Percentiles rank a stretch among this genome's conserved stretches.
Conservation (phyloP, 2,329 filamentous ascomycete genomes). For the Paracamarosporium sp. region DNA sequence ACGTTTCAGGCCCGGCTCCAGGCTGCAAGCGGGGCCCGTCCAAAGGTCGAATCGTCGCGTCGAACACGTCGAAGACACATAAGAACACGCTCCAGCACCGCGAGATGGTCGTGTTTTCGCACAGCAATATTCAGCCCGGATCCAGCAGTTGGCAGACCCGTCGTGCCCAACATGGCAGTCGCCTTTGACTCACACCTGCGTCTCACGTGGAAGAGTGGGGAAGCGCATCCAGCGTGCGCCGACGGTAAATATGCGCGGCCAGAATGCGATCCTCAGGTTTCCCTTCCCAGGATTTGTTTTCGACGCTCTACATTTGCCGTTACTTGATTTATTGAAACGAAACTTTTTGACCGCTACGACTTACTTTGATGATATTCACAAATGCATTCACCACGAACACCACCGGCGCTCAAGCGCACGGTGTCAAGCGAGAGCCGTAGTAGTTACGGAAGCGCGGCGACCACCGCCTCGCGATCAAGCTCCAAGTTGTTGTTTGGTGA, state of each 20-base stretch:
- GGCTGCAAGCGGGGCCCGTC: constrained; percentile 30
- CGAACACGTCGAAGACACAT: constrained; percentile 35
- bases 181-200: constrained; percentile 53
- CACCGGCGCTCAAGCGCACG: constrained; percentile 47
- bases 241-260: constrained; percentile 40
- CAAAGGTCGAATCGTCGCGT: constrained; percentile 47
- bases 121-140: constrained; percentile 38
- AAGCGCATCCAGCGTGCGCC: constrained; percentile 25
- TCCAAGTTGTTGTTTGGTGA: constrained; percentile 57
- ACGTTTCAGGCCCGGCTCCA: constrained; percentile 42
- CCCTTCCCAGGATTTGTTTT: not conserved
- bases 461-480: constrained; percentile 44
- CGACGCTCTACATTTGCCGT: not conserved
- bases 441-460: constrained; percentile 43
- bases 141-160: constrained; percentile 29
- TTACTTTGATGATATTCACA: constrained; percentile 16
- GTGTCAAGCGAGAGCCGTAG: constrained; percentile 45
- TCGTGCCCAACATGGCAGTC: constrained; percentile 19
- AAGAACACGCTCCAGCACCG: constrained; percentile 47
- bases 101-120: constrained; percentile 50
- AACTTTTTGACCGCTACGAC: constrained; percentile 22
- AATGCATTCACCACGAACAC: constrained; percentile 43
- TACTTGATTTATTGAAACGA: constrained; percentile 9
- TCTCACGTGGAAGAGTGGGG: constrained; percentile 37
- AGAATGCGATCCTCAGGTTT: constrained; percentile 41